Conservation (phyloP, 257 asterid species). For the Penstemon davidsonii region DNA sequence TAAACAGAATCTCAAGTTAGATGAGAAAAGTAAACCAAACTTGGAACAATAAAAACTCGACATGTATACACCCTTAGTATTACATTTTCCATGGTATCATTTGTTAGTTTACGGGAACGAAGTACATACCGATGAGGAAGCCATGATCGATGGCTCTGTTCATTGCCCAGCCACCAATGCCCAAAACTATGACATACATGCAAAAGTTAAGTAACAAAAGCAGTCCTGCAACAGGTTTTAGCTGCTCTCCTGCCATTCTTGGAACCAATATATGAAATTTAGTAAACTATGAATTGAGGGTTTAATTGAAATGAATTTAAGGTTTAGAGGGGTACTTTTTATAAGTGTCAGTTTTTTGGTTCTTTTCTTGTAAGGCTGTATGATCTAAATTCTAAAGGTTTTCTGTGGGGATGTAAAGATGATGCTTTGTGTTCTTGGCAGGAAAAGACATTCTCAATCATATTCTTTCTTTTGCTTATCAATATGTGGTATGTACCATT, state of each 20-base stretch:
- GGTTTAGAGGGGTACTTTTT: constrained; percentile 23
- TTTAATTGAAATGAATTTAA: constrained; percentile 10
- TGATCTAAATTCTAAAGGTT: constrained; percentile 26
- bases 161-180: constrained; percentile 81
- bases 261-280: not conserved
- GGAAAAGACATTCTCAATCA: constrained; percentile 31
- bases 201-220: constrained; percentile 82
- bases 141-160: constrained; percentile 79
- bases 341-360: constrained; percentile 42
- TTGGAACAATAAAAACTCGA: too few relatives aligned
- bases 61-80: too few relatives aligned
- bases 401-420: not conserved
- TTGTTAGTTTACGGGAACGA: too few relatives aligned
- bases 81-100: too few relatives aligned
- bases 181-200: constrained; percentile 71
- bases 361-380: constrained; percentile 84
- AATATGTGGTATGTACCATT: too few relatives aligned
- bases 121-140: constrained; percentile 62
- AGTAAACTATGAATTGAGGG: not conserved
- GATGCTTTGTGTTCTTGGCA: constrained; percentile 55
- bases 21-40: too few relatives aligned
- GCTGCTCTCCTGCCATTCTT: constrained; percentile 56
- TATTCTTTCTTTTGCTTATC: constrained; percentile 32
- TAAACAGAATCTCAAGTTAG: too few relatives aligned
- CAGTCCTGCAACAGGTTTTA: constrained; percentile 59